Base-by-base conservation (phyloP, 257 asterid genomes). In the Orobanche coerulescens region DNA sequence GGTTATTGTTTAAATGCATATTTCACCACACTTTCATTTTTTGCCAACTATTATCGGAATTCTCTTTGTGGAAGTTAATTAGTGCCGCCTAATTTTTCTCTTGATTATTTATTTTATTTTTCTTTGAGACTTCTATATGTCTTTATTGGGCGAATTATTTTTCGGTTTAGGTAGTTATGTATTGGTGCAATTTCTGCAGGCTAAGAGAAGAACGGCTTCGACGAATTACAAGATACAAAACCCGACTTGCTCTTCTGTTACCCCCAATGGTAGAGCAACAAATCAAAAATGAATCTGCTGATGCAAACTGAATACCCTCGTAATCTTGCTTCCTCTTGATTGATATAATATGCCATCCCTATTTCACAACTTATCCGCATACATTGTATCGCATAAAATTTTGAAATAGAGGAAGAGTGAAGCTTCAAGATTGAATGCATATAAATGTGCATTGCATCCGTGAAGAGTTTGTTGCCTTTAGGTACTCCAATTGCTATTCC, bases 181-280 rank as follows among this genome's bases (percentile, higher is more conserved):
- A 10, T 12, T 24, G 40, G 13, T 64, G 39, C 66, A 58, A 42
- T 58, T 58, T 70, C 14, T 75, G 80, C 86, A 91, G 97, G 72
- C 70, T 91, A 68, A 79, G 94, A 77, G 96, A 87, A 64, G 90
- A 83, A 76, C 77, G 95, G 56, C 89, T 76, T 42, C 75, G 70
- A 40, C 74, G 97, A 57, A 91, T 91, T 61, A 72, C 84, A 24
- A 77, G 95, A 78, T 87, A 85, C 80, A 91, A 85, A 71, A 76
- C 82, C 53, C 82, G 97, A 66, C 85, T 91, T 52, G 84, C 81
- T 69, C 94, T 83, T 74, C 93, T 91, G 71, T 72, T 87, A 26
- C 96, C 94, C 9, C 94, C 95, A 49, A 77, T 81, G 82, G 87
- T 73, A 37, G 97, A 90, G 66, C 95, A 83, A 67, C 85, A 79